These are phyloP conservation scores for Kandelia obovata DNA, from an alignment of 345 rosid genomes.

Conservation along the genomic window DNA sequence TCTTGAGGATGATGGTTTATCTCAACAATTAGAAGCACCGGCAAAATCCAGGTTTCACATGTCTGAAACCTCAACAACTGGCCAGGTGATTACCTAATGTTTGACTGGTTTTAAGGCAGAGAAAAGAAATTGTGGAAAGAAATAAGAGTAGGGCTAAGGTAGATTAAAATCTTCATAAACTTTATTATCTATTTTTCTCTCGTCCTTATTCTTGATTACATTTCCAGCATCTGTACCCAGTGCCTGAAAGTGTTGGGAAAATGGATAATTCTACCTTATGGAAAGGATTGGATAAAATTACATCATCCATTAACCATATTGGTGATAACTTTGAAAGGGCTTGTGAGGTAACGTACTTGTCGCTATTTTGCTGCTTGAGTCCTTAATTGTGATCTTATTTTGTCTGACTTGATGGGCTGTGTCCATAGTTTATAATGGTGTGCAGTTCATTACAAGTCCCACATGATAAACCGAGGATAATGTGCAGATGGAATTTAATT, in stretches of 20 bases:
- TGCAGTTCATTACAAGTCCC: too few relatives aligned
- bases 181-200: not conserved
- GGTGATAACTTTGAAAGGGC: slow-evolving; percentile 90
- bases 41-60: slow-evolving; percentile 32
- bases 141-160: too few relatives aligned
- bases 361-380: not conserved
- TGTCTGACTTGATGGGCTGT: not conserved
- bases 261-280: slow-evolving; percentile 62
- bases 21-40: slow-evolving; percentile 30
- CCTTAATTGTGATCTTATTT: not conserved
- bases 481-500: too few relatives aligned
- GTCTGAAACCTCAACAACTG: slow-evolving; percentile 33
- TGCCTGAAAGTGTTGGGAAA: slow-evolving; percentile 45
- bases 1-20: slow-evolving; percentile 60
- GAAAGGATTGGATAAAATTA: slow-evolving; percentile 68
- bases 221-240: slow-evolving; percentile 28
- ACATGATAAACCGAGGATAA: too few relatives aligned
- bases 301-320: slow-evolving; percentile 74
- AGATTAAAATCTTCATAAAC: too few relatives aligned
- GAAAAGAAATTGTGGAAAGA: too few relatives aligned
- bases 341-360: slow-evolving; percentile 44
- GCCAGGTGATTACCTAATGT: slow-evolving; percentile 38
- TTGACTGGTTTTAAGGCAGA: not conserved
- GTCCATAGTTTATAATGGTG: too few relatives aligned
- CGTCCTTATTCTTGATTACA: not conserved